Percentiles rank a stretch among this genome's conserved stretches.
phyloP scores from a whole-genome alignment of 2,329 filamentous ascomycete species.

The Zymoseptoria passerinii region DNA sequence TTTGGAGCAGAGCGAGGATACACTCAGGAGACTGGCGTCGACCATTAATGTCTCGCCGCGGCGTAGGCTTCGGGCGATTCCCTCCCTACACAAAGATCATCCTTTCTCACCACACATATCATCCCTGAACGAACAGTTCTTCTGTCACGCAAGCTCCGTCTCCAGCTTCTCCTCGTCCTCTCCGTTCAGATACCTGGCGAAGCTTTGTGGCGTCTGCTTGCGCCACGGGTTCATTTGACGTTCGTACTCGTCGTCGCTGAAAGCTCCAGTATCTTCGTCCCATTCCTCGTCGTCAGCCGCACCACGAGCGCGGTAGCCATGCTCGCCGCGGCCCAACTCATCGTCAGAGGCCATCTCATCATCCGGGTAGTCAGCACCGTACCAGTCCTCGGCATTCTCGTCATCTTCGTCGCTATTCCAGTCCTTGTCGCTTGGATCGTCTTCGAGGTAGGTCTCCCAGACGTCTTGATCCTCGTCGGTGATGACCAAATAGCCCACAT shows the following conservation, averaged over 20 bases:
- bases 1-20: background rate
- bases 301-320: constrained; percentile 31
- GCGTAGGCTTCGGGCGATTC: background rate
- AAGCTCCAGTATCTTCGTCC: constrained; percentile 24
- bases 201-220: constrained; percentile 19
- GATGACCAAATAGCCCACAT: constrained; percentile 43
- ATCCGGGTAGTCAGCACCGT: constrained; percentile 71
- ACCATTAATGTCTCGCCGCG: background rate
- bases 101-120: background rate
- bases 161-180: background rate
- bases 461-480: constrained; percentile 45
- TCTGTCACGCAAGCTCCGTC: background rate
- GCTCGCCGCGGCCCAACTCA: constrained; percentile 45
- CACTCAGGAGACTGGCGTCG: background rate
- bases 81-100: too few relatives aligned
- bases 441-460: constrained; percentile 51
- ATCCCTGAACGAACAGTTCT: background rate
- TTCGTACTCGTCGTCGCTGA: constrained; percentile 24
- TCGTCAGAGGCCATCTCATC: constrained; percentile 69
- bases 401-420: constrained; percentile 56
- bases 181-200: constrained; percentile 15
- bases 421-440: constrained; percentile 42
- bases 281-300: constrained; percentile 36
- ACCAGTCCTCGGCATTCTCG: constrained; percentile 67
- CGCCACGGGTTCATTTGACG: constrained; percentile 26